phyloP scores from a whole-genome alignment of 371 early-diverging fungal genomes.

The Mucor indicus region DNA sequence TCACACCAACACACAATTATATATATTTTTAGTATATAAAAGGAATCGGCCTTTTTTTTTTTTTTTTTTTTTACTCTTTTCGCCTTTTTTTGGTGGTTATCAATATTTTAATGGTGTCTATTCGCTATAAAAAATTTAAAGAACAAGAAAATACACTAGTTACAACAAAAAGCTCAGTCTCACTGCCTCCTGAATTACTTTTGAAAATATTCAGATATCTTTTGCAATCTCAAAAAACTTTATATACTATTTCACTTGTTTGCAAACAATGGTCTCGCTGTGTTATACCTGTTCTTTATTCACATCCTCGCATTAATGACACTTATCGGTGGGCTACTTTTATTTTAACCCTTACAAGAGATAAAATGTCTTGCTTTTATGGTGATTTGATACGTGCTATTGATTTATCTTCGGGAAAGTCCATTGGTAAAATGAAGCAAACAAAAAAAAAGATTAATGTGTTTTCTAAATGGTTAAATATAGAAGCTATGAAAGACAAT shows the following conservation, averaged over 20 bases:
- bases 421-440: conserved; percentile 15
- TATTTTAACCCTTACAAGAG: conserved; percentile 51
- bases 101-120: too few relatives aligned
- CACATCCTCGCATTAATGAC: conserved; percentile 42
- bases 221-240: conserved; percentile 26
- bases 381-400: conserved; percentile 30
- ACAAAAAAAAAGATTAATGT: not conserved
- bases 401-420: conserved; percentile 31
- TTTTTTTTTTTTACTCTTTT: too few relatives aligned
- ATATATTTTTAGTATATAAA: too few relatives aligned
- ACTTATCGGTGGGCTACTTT: conserved; percentile 65
- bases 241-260: conserved; percentile 46
- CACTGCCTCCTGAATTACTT: conserved; percentile 48
- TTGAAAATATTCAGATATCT: conserved; percentile 43
- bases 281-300: conserved; percentile 51
- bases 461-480: too few relatives aligned
- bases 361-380: conserved; percentile 26
- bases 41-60: too few relatives aligned
- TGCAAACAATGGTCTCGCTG: conserved; percentile 56
- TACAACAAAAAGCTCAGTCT: conserved; percentile 1
- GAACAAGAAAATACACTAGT: too few relatives aligned
- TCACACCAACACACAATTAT: too few relatives aligned
- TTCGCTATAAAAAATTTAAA: too few relatives aligned
- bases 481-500: conserved; percentile 23
- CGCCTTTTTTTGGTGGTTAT: too few relatives aligned